Conservation (phyloP, 169 alveolate species). For the Plasmodium blacklocki region DNA sequence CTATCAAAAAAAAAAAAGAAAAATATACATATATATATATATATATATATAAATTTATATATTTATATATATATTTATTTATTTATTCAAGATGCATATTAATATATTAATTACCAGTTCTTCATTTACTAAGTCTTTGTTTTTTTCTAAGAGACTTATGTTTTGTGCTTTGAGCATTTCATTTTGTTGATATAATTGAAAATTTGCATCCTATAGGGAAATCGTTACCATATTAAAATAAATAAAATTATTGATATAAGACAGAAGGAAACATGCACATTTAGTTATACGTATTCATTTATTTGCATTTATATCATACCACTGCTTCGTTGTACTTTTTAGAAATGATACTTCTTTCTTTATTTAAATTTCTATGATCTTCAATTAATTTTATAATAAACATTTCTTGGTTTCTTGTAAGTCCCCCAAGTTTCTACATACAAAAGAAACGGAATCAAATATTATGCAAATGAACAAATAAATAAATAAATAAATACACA, state of each 20-base stretch:
- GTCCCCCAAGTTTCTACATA: constrained; percentile 63
- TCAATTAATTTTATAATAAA: constrained; percentile 29
- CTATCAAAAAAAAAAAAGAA: constrained; percentile 4
- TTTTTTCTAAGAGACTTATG: constrained; percentile 47
- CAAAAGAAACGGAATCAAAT: background rate
- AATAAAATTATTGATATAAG: background rate
- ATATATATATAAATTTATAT: background rate
- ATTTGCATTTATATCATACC: constrained; percentile 16
- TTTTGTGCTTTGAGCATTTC: constrained; percentile 75
- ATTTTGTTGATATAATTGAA: constrained; percentile 65
- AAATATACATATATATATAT: background rate
- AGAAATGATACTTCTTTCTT: constrained; percentile 31
- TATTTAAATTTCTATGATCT: constrained; percentile 36
- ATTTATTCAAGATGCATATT: background rate
- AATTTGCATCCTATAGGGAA: constrained; percentile 48
- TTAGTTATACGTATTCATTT: background rate
- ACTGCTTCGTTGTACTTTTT: constrained; percentile 70
- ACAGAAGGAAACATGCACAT: background rate
- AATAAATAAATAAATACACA: background rate
- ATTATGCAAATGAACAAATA: background rate
- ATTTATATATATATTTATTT: background rate
- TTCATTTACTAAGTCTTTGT: constrained; percentile 47
- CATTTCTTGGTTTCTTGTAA: constrained; percentile 28
- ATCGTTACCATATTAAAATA: background rate
- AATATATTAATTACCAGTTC: constrained; percentile 28